Evolutionary conservation across 2,329 filamentous ascomycete genomes (phyloP).

Genomic region (Exophiala bonariae): DNA sequence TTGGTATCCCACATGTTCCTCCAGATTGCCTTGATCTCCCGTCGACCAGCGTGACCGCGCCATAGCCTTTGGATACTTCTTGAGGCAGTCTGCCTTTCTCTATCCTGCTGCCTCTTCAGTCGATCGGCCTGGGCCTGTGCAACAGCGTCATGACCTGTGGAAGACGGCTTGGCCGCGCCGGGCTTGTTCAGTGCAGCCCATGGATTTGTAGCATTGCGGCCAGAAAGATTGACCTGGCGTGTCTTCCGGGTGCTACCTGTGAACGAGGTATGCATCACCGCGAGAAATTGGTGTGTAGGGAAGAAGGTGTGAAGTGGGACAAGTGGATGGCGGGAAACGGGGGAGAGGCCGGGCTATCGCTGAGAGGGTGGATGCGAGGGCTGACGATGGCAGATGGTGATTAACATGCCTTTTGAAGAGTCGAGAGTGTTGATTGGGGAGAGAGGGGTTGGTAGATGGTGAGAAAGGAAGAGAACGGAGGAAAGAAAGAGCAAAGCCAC

Average conservation of each 20-base stretch:
- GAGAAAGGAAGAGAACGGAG: not conserved
- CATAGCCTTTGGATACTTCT: constrained; percentile 76
- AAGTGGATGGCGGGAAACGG: not conserved
- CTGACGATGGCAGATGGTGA: not conserved
- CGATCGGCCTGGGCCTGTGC: constrained; percentile 86
- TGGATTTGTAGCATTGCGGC: constrained; percentile 71
- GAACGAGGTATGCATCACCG: constrained; percentile 84
- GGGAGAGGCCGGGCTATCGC: not conserved
- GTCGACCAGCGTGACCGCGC: constrained; percentile 72
- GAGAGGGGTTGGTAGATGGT: not conserved
- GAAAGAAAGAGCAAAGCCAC: not conserved
- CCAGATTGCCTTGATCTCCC: constrained; percentile 56
- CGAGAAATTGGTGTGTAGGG: not conserved
- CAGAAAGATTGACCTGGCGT: constrained; percentile 91
- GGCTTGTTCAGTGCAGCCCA: constrained; percentile 56
- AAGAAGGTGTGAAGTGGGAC: not conserved
- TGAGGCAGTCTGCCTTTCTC: constrained; percentile 72
- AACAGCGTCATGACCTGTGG: constrained; percentile 71
- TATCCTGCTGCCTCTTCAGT: constrained; percentile 74
- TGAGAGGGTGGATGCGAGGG: not conserved
- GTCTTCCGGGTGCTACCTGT: constrained; percentile 81
- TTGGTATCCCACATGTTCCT: constrained; percentile 64
- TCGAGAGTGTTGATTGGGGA: not conserved
- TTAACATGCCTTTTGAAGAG: constrained; percentile 1
- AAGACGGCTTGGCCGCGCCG: constrained; percentile 32